Percentiles rank a stretch among this genome's conserved stretches.
phyloP scores from a whole-genome alignment of 768 basidiomycete genomes.

The Pisolithus sp. region DNA sequence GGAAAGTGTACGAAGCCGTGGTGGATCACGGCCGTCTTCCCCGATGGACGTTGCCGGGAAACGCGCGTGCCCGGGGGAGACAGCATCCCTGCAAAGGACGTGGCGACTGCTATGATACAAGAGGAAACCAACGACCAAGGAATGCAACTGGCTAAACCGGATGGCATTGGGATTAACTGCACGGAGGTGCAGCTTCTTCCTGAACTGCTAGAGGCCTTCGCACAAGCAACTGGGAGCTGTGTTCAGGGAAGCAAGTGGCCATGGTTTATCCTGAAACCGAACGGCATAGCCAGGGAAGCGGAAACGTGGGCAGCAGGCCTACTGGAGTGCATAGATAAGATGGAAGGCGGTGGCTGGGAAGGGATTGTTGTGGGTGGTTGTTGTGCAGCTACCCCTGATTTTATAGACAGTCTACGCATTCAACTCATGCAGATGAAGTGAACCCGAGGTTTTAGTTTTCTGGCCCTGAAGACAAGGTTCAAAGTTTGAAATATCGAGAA shows the following conservation, averaged over 20 bases:
- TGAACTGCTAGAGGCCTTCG: slow-evolving; percentile 33
- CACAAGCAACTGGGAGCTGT: slow-evolving; percentile 12
- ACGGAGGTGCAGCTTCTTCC: slow-evolving; percentile 44
- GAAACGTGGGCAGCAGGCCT: slow-evolving; percentile 34
- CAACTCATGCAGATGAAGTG: too few species aligned
- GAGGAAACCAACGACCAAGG: slow-evolving; percentile 10
- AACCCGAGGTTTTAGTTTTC: too few species aligned
- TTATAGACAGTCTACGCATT: slow-evolving; percentile 33
- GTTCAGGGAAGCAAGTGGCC: slow-evolving; percentile 23
- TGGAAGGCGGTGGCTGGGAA: slow-evolving; percentile 30
- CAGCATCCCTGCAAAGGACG: slow-evolving; percentile 29
- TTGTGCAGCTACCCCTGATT: slow-evolving; percentile 52
- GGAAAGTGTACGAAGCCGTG: slow-evolving; percentile 46
- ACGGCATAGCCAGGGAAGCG: slow-evolving; percentile 43
- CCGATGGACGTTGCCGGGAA: slow-evolving; percentile 43
- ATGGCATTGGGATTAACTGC: slow-evolving; percentile 72
- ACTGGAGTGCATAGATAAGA: slow-evolving; percentile 16
- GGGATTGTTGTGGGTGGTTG: slow-evolving; percentile 65
- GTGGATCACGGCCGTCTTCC: slow-evolving; percentile 71
- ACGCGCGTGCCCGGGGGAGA: slow-evolving; percentile 19
- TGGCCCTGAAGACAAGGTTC: too few species aligned
- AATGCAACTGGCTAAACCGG: slow-evolving; percentile 29
- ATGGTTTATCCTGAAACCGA: slow-evolving; percentile 67
- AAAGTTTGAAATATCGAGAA: not conserved
- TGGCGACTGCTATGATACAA: slow-evolving; percentile 37